Percentiles rank a stretch among this genome's conserved stretches.
phyloP scores from a whole-genome alignment of 116 monocot genomes.

The Dioscorea cayenensis region DNA sequence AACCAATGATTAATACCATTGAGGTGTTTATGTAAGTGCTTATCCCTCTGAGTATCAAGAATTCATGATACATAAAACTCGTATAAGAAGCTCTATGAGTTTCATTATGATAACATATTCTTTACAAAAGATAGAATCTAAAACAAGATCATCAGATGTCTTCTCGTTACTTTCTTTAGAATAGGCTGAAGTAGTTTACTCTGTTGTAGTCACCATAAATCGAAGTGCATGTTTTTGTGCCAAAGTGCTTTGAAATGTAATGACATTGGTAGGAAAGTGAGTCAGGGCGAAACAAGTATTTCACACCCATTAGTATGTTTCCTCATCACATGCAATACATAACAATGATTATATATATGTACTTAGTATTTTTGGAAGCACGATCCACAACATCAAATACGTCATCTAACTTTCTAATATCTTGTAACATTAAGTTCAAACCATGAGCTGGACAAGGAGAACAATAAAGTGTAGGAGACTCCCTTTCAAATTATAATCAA shows the following conservation, averaged over 20 bases:
- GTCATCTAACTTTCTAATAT: conserved; percentile 50
- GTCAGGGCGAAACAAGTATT: conserved; percentile 29
- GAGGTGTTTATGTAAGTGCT: too few species aligned
- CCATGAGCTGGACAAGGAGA: conserved; percentile 64
- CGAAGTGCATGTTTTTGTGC: conserved; percentile 50
- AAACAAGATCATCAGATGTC: not conserved
- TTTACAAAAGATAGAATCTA: conserved; percentile 47
- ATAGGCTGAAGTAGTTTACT: too few species aligned
- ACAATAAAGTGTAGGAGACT: conserved; percentile 86
- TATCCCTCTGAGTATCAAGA: conserved; percentile 28
- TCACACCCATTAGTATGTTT: conserved; percentile 69
- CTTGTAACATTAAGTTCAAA: conserved; percentile 71
- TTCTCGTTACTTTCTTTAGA: too few species aligned
- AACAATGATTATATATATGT: conserved; percentile 56
- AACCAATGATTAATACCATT: too few species aligned
- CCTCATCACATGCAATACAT: conserved; percentile 63
- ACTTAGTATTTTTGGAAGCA: conserved; percentile 61
- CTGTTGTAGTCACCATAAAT: not conserved
- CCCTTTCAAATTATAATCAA: conserved; percentile 37
- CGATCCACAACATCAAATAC: conserved; percentile 49
- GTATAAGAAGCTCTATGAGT: conserved; percentile 67
- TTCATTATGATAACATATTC: conserved; percentile 39
- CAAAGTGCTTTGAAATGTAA: conserved; percentile 49
- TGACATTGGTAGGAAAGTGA: conserved; percentile 33
- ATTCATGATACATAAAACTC: conserved; percentile 50